phyloP scores from a whole-genome alignment of 257 asterid genomes.

The Penstemon davidsonii region DNA sequence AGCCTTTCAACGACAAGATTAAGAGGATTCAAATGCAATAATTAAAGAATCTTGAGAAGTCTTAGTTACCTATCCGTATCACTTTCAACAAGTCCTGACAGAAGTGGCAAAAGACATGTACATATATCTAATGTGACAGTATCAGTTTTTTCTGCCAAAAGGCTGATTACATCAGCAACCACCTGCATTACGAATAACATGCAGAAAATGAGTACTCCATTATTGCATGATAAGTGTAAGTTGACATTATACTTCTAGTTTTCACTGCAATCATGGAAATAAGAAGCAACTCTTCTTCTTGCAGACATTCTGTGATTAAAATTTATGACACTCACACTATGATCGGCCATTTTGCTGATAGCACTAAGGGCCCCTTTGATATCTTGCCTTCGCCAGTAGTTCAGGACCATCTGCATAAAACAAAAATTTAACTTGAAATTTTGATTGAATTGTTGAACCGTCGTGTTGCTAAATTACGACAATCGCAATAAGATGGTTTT shows the following conservation, averaged over 20 bases:
- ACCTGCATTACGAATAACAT: slow-evolving; percentile 56
- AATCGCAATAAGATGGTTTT: not conserved
- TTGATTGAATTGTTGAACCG: slow-evolving; percentile 3
- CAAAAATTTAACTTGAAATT: not conserved
- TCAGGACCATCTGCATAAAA: slow-evolving; percentile 64
- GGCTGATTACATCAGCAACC: slow-evolving; percentile 81
- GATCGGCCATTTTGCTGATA: slow-evolving; percentile 80
- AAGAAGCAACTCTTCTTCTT: slow-evolving; percentile 4
- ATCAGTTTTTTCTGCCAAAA: slow-evolving; percentile 72
- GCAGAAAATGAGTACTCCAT: slow-evolving; percentile 15
- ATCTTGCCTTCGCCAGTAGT: slow-evolving; percentile 85
- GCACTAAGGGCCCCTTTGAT: slow-evolving; percentile 75
- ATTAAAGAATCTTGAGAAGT: slow-evolving; percentile 8
- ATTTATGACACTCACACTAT: slow-evolving; percentile 60
- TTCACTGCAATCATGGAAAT: slow-evolving; percentile 16
- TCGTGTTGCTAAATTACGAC: not conserved
- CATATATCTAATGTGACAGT: slow-evolving; percentile 77
- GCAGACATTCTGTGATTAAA: slow-evolving; percentile 20
- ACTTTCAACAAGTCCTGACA: slow-evolving; percentile 75
- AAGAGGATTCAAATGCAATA: slow-evolving; percentile 10
- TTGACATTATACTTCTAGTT: slow-evolving; percentile 19
- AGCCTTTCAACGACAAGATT: slow-evolving; percentile 22
- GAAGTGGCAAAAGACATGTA: slow-evolving; percentile 82
- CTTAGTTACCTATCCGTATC: slow-evolving; percentile 69
- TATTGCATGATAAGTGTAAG: slow-evolving; percentile 20